Base-by-base conservation (phyloP, 164 flowering plant species). In the Vitis riparia region DNA sequence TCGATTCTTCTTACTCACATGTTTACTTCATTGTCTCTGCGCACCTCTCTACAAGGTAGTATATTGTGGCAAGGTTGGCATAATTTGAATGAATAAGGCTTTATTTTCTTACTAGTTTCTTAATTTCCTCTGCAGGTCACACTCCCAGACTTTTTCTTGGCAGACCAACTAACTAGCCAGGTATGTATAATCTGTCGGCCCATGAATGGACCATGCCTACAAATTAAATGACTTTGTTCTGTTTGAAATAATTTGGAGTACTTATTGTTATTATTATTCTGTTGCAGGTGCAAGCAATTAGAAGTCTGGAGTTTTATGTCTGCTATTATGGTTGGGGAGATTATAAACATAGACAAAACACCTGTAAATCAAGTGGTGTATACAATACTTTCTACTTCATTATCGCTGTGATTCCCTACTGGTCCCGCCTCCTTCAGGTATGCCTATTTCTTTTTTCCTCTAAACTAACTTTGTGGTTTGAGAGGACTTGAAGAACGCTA, bases 161-260 rank as follows among this genome's bases (percentile, higher is more conserved):
- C 88, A 29, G 95, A 90, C 68, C 92, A 90, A 71, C 51, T 90
- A 23, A 87, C 89, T 10, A 90, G 92, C 78, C 95, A 88, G 91
- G 91, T 86, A 37, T 37, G 44, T 37, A 6, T 49, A 9, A 47
- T 4, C 11, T 8, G 6, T 37, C 44, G 44, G 44, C 44, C 7
- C 44, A 37, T 37, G 27, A 37, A 37, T 37, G 44, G 44, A 37
- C 7, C 44, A 37, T 37, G 44, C 44, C 44, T 37, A 37, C 44
- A 37, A 37, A 37, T 37, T 37, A 37, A 37, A 3, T 37, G 44
- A 37, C 44, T 37, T 37, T 37, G 44, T 37, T 37, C 6, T n/a
- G 69, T 16, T 23, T 11, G 51, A n/a, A 23, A 16, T 2, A 44
- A 51, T 23, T 47, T 14, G 10, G 9, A 17, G 3, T 9, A 48